A percentile compares a stretch with the other conserved stretches of the same genome.
Conservation (phyloP, 805 yeast genomes). For the Yamadazyma phyllophila region DNA sequence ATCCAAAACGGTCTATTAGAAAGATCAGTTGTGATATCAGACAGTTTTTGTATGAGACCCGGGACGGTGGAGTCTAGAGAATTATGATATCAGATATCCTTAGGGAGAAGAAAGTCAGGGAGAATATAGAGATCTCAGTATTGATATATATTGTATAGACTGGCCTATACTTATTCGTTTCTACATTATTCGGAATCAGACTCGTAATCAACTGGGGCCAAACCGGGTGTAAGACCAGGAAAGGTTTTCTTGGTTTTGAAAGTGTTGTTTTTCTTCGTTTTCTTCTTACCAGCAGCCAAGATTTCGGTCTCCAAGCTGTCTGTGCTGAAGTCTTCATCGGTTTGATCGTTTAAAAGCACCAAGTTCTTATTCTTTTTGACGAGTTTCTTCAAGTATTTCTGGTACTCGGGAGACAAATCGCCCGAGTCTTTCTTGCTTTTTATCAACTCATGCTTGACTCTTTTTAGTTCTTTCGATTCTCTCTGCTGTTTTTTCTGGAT, state of each 20-base stretch:
- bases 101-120: too few species aligned
- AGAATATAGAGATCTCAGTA: too few species aligned
- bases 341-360: conserved; percentile 18
- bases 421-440: conserved; percentile 25
- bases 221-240: conserved; percentile 79
- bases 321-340: conserved; percentile 18
- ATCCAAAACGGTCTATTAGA: conserved; percentile 70
- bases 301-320: conserved; percentile 27
- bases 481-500: conserved; percentile 28
- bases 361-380: conserved; percentile 35
- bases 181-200: conserved; percentile 18
- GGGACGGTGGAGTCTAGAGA: too few species aligned
- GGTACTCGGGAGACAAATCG: conserved; percentile 29
- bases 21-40: conserved; percentile 76
- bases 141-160: too few species aligned
- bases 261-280: conserved; percentile 21
- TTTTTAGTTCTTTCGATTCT: conserved; percentile 32
- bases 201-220: conserved; percentile 76
- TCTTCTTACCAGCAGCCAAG: conserved; percentile 26
- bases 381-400: conserved; percentile 38
- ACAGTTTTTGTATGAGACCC: conserved; percentile 65
- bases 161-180: background rate
- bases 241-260: conserved; percentile 30
- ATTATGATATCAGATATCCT: too few species aligned
- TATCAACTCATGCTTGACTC: conserved; percentile 39